Evolutionary conservation across 2,329 filamentous ascomycete species (phyloP).

Genomic region (Penicillium sp.): DNA sequence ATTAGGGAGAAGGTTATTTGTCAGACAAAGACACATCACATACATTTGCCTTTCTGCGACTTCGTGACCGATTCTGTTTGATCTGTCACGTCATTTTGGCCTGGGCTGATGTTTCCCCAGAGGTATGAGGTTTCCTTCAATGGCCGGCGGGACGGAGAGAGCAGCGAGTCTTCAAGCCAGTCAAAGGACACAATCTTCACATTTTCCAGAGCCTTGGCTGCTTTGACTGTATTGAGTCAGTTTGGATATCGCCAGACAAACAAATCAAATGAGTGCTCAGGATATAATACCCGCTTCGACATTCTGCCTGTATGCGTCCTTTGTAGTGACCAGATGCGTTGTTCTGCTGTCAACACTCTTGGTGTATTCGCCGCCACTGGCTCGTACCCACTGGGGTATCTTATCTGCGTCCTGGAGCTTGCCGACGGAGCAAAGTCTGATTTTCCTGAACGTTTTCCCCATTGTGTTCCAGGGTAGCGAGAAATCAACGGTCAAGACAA

Average conservation of each 20-base stretch:
- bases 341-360: conserved; percentile 57
- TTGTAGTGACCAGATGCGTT: conserved; percentile 74
- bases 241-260: neutral
- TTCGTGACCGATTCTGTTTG: neutral
- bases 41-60: neutral
- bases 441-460: conserved; percentile 55
- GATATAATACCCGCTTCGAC: conserved; percentile 49
- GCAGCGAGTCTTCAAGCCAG: conserved; percentile 53
- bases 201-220: conserved; percentile 41
- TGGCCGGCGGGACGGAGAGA: conserved; percentile 38
- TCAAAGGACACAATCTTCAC: conserved; percentile 52
- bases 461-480: conserved; percentile 23
- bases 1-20: neutral
- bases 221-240: conserved; percentile 40
- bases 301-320: conserved; percentile 62
- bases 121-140: conserved; percentile 40
- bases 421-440: conserved; percentile 63
- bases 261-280: neutral
- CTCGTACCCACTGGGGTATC: conserved; percentile 67
- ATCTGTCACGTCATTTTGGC: conserved; percentile 19
- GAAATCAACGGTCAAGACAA: neutral
- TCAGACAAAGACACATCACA: neutral
- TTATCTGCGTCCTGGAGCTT: conserved; percentile 60
- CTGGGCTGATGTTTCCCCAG: conserved; percentile 43
- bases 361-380: conserved; percentile 64